Percentiles rank a stretch among this genome's conserved stretches.
These are phyloP conservation scores for Talaromyces sp. DNA, from an alignment of 2,329 filamentous ascomycete genomes.

Conservation along the genomic window DNA sequence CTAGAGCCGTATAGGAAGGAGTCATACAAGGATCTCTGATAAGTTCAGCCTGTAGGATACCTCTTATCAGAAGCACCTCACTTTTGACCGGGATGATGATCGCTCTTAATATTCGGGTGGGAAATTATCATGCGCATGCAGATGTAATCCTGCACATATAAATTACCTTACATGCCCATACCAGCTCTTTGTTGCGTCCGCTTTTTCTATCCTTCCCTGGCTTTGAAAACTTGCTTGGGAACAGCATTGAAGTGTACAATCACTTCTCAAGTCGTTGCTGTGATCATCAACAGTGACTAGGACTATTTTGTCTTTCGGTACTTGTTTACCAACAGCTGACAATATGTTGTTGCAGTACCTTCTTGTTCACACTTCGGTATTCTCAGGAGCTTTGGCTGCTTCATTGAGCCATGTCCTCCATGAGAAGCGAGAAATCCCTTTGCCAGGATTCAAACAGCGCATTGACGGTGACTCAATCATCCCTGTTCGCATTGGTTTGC, in stretches of 20 bases:
- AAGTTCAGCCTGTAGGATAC: not conserved
- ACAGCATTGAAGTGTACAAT: not conserved
- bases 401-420: constrained; percentile 14
- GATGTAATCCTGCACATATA: not conserved
- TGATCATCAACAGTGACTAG: not conserved
- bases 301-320: not conserved
- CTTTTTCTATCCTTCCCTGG: not conserved
- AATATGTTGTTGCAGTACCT: constrained; percentile 8
- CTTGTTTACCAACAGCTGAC: not conserved
- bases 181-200: not conserved
- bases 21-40: constrained; percentile 25
- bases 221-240: not conserved
- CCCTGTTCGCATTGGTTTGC: constrained; percentile 13
- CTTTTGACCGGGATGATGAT: not conserved
- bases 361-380: constrained; percentile 3
- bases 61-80: constrained; percentile 6
- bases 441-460: constrained; percentile 5
- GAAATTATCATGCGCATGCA: not conserved
- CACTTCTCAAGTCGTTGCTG: not conserved
- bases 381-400: not conserved
- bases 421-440: constrained; percentile 10
- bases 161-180: not conserved
- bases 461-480: constrained; percentile 9
- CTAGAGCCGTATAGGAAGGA: constrained; percentile 25
- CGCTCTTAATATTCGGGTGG: not conserved